Conservation (phyloP, 139 green algal species). For the Chlamydomonas incerta region DNA sequence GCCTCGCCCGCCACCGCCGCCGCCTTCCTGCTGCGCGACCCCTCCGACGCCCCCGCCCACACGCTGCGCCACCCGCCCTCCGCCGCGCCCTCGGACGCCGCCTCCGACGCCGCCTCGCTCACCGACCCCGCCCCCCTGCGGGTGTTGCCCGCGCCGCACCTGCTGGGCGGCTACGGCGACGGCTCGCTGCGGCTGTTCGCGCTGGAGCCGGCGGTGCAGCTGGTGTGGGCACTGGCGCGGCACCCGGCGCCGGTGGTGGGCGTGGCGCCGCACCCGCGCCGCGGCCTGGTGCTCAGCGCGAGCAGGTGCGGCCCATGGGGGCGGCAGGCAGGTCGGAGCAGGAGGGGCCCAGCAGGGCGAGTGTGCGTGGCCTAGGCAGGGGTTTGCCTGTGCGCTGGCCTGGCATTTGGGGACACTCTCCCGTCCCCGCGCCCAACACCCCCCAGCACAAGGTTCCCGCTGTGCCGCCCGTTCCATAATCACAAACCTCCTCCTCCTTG, state of each 20-base stretch:
- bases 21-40: neutral
- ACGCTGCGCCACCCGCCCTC: no score
- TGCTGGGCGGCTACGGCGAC: slow-evolving; percentile 52
- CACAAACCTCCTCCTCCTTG: no score
- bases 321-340: no score
- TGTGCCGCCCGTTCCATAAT: no score
- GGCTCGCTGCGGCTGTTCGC: slow-evolving; percentile 50
- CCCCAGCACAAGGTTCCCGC: no score
- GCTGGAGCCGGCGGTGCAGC: slow-evolving; percentile 6
- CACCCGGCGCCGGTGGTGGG: slow-evolving; percentile 42
- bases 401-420: no score
- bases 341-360: no score
- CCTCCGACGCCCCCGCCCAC: neutral
- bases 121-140: no score
- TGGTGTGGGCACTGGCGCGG: slow-evolving; percentile 38
- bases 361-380: no score
- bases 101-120: neutral
- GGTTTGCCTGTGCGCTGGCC: no score
- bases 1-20: slow-evolving; percentile 9
- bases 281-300: slow-evolving; percentile 30
- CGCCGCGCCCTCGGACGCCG: neutral
- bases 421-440: no score
- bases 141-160: neutral
- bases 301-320: no score
- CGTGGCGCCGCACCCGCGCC: slow-evolving; percentile 38